phyloP scores from a whole-genome alignment of 805 yeast species.

The Pichia paraexigua region DNA sequence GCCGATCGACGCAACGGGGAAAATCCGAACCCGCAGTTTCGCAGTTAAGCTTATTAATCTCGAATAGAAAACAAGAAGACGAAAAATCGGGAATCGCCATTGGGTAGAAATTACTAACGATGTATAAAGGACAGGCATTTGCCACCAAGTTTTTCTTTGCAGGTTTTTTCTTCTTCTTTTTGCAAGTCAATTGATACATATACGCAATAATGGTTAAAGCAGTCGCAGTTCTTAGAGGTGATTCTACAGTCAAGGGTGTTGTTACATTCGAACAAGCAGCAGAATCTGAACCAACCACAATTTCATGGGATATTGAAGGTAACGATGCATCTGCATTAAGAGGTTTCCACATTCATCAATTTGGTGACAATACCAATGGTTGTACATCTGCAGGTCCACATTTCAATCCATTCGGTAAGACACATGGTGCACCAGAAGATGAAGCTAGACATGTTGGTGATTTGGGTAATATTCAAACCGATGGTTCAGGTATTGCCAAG shows the following conservation, averaged over 20 bases:
- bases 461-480: constrained; percentile 89
- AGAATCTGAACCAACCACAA: constrained; percentile 75
- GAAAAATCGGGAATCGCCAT: no score
- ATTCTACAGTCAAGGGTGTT: constrained; percentile 77
- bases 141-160: neutral
- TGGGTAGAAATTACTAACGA: neutral
- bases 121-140: neutral
- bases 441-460: constrained; percentile 87
- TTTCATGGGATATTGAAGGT: constrained; percentile 85
- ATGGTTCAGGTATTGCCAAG: constrained; percentile 82
- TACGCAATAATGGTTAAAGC: constrained; percentile 10
- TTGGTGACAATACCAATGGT: constrained; percentile 99
- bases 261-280: constrained; percentile 80
- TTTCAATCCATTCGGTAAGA: constrained; percentile 83
- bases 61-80: neutral
- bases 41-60: neutral
- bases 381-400: constrained; percentile 98
- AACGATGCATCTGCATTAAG: constrained; percentile 80
- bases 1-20: neutral
- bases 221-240: constrained; percentile 97
- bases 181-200: neutral
- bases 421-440: constrained; percentile 89
- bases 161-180: neutral
- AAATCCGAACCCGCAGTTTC: no score
- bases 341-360: constrained; percentile 97